A percentile compares a stretch with the other conserved stretches of the same genome.
Evolutionary conservation across 148 eudicot genomes (phyloP).

Genomic region (Polygonum aviculare): DNA sequence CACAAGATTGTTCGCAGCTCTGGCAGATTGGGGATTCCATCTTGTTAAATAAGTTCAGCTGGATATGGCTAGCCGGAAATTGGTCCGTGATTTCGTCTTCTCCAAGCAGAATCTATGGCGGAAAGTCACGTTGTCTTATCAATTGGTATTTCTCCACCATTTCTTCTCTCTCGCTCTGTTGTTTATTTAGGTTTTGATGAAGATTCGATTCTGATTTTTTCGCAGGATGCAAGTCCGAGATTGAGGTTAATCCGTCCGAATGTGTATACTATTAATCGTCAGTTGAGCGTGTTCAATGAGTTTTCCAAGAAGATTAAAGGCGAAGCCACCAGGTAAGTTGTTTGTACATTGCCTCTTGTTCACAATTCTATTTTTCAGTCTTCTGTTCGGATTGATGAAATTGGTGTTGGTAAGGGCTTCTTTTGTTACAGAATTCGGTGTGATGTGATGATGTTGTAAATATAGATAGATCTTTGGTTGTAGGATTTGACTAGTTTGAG

Average conservation of each 20-base stretch:
- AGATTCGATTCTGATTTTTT: conserved; percentile 6
- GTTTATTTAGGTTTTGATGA: not conserved
- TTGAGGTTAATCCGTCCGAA: conserved; percentile 24
- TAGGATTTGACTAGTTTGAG: not conserved
- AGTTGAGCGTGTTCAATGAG: conserved; percentile 73
- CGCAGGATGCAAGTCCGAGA: conserved; percentile 23
- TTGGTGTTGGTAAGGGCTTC: not conserved
- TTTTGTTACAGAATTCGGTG: not conserved
- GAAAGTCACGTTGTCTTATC: conserved; percentile 13
- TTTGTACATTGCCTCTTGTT: not conserved
- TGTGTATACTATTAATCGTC: conserved; percentile 39
- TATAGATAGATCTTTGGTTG: not conserved
- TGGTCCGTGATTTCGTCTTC: conserved; percentile 31
- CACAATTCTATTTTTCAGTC: not conserved
- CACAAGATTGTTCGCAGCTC: not conserved
- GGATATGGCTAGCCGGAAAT: conserved; percentile 34
- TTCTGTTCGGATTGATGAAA: not conserved
- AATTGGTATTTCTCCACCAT: conserved; percentile 18
- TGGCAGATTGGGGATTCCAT: not conserved
- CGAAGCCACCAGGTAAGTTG: conserved; percentile 34
- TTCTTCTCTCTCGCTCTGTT: not conserved
- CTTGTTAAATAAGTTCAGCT: not conserved
- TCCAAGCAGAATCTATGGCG: conserved; percentile 17
- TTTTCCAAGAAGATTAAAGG: conserved; percentile 74
- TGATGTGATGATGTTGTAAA: not conserved